Evolutionary conservation across 345 rosid species (phyloP).

Genomic region (Pseudoturritis turrita): DNA sequence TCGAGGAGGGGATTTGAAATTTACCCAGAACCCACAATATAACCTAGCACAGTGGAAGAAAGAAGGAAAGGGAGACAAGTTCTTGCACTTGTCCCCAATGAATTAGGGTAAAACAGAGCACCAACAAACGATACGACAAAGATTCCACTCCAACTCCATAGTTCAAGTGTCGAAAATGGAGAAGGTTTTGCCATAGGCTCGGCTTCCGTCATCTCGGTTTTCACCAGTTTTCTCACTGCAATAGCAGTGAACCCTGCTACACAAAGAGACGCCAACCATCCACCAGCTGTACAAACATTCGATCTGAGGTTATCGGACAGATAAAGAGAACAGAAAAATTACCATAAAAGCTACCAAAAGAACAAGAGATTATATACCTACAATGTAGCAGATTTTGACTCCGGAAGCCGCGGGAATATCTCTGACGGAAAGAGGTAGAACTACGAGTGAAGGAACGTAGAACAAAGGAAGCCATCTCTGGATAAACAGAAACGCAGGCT

Average conservation of each 20-base stretch:
- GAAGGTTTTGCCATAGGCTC: slow-evolving; percentile 93
- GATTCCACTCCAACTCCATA: slow-evolving; percentile 76
- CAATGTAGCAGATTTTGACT: slow-evolving; percentile 75
- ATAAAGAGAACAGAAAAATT: not conserved
- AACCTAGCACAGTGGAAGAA: slow-evolving; percentile 86
- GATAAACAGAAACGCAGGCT: slow-evolving; percentile 79
- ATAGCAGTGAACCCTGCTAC: slow-evolving; percentile 91
- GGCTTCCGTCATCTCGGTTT: slow-evolving; percentile 81
- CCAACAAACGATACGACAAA: slow-evolving; percentile 62
- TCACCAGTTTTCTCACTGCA: slow-evolving; percentile 72
- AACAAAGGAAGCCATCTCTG: slow-evolving; percentile 98
- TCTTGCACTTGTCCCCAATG: slow-evolving; percentile 71
- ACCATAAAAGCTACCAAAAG: not conserved
- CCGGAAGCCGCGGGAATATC: slow-evolving; percentile 96
- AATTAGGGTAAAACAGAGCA: slow-evolving; percentile 62
- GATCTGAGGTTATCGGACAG: not conserved
- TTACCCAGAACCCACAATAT: slow-evolving; percentile 84
- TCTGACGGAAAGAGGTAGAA: slow-evolving; percentile 79
- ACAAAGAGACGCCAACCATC: slow-evolving; percentile 92
- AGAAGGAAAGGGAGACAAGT: slow-evolving; percentile 93
- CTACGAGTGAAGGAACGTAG: slow-evolving; percentile 88
- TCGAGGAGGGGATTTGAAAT: not conserved
- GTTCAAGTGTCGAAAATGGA: slow-evolving; percentile 64
- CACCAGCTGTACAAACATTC: slow-evolving; percentile 54
- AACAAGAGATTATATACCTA: slow-evolving; percentile 36